Evolutionary conservation across 2,329 filamentous ascomycete species (phyloP).

Genomic region (Thelonectria discophora): DNA sequence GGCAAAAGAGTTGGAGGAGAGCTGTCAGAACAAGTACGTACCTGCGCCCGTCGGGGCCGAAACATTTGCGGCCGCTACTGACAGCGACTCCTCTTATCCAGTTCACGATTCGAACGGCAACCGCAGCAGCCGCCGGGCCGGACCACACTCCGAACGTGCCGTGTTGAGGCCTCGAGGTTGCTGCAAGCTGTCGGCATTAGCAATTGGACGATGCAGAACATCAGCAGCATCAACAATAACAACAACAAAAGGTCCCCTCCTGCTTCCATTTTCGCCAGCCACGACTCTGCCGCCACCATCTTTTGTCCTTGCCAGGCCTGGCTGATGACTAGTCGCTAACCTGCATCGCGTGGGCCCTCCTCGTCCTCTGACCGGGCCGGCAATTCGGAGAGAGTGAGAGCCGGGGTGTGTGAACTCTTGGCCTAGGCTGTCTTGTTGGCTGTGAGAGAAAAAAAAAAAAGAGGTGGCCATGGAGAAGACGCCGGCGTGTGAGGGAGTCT

Average conservation of each 20-base stretch:
- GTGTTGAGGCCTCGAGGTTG: conserved; percentile 5
- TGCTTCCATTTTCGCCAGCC: neutral
- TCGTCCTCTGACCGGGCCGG: conserved; percentile 18
- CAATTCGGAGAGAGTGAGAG: neutral
- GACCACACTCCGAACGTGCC: conserved; percentile 33
- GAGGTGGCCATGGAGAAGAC: too few species aligned
- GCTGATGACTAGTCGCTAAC: neutral
- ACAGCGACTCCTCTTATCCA: neutral
- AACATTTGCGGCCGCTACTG: conserved; percentile 13
- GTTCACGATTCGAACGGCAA: conserved; percentile 32
- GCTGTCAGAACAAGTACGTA: too few species aligned
- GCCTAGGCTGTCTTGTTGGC: conserved; percentile 12
- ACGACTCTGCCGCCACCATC: conserved; percentile 17
- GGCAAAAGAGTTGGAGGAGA: neutral
- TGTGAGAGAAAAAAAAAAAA: too few species aligned
- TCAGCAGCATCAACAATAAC: too few species aligned
- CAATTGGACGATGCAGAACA: conserved; percentile 4
- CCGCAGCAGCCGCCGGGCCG: conserved; percentile 45
- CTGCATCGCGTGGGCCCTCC: conserved; percentile 4
- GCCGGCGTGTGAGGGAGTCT: conserved; percentile 2
- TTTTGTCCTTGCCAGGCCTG: neutral
- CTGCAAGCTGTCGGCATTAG: conserved; percentile 17
- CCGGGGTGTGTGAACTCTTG: conserved; percentile 10
- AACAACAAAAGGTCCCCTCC: neutral
- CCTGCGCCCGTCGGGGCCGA: conserved; percentile 13